Base-by-base conservation (phyloP, 1,284 basidiomycete species). In the Phenoliferia sp. region DNA sequence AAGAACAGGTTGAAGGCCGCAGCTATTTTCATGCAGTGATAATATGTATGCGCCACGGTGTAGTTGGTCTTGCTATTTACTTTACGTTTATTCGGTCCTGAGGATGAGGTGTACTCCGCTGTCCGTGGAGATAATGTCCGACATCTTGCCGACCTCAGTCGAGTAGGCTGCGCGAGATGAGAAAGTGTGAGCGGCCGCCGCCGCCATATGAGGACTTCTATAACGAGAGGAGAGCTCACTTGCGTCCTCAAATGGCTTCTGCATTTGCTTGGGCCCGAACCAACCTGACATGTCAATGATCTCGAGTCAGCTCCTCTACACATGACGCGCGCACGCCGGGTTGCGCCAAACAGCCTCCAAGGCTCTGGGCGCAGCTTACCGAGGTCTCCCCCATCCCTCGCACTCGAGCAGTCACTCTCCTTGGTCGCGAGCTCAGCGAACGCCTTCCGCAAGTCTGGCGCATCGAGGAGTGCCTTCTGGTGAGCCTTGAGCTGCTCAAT, bases 211-310 rank as follows among this genome's bases (percentile, higher is more conserved):
- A 9, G 9, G 48, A 52, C 22, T 19, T 52, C 7, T 19, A 52
- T 19, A 19, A 22, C 7, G 22, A 7, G 9, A 26, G 19, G 19
- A 52, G 9, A 52, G n/a, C 48, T 19, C 48, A 52, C 48, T 85
- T 4, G 90, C 90, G 31, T 96, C 92, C 82, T 98, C 94, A 77
- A 99, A 99, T 29, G 92, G 88, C 80, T 92, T 94, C 81, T 99
- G 96, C 96, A 99, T 99, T 83, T 92, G 89, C 3, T 90, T 91
- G 19, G 81, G 85, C 2, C 84, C 85, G 77, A 99, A 99, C 82
- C 83, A 85, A 4, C 96, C 80, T 44, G 79, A 3, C n/a, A n/a
- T n/a, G n/a, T n/a, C n/a, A n/a, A n/a, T n/a, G n/a, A n/a, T n/a
- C n/a, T n/a, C 15, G 15, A 36, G 31, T n/a, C 31, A 7, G 3